A percentile compares a stretch with the other conserved stretches of the same genome.
Evolutionary conservation across 2,329 filamentous ascomycete genomes (phyloP).

Genomic region (Tolypocladium sp.): DNA sequence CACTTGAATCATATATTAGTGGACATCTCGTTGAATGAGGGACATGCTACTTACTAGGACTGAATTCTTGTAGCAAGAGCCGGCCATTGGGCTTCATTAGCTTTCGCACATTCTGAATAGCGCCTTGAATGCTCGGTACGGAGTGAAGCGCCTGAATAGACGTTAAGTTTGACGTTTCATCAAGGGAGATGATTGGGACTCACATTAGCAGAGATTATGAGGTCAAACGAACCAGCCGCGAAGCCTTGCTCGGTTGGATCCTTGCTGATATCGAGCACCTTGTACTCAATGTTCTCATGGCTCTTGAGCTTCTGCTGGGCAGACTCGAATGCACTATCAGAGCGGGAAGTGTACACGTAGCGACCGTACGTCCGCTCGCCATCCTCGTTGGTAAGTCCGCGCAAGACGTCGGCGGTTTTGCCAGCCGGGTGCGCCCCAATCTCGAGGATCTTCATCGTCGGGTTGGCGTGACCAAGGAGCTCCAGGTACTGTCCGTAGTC

Average conservation of each 20-base stretch:
- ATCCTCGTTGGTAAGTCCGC: background rate
- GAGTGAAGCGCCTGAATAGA: background rate
- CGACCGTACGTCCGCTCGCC: constrained; percentile 2
- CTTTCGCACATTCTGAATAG: background rate
- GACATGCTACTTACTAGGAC: background rate
- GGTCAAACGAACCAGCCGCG: constrained; percentile 1
- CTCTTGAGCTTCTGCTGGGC: constrained; percentile 11
- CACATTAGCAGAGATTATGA: constrained; percentile 3
- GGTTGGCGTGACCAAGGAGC: constrained; percentile 2
- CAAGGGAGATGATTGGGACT: background rate
- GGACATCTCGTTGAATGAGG: background rate
- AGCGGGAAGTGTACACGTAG: constrained; percentile 16
- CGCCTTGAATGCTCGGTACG: background rate
- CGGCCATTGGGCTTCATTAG: background rate
- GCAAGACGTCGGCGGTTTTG: constrained; percentile 11
- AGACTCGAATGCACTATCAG: constrained; percentile 8
- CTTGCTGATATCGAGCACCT: constrained; percentile 15
- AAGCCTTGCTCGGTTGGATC: constrained; percentile 5
- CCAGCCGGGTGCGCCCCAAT: constrained; percentile 31
- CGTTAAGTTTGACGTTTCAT: background rate
- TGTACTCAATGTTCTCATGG: constrained; percentile 4
- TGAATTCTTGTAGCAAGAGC: background rate
- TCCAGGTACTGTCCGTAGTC: background rate
- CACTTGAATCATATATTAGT: background rate
- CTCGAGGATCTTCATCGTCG: constrained; percentile 7